Percentiles rank a stretch among this genome's conserved stretches.
phyloP scores from a whole-genome alignment of 768 basidiomycete species.

The Amanita rimosa region DNA sequence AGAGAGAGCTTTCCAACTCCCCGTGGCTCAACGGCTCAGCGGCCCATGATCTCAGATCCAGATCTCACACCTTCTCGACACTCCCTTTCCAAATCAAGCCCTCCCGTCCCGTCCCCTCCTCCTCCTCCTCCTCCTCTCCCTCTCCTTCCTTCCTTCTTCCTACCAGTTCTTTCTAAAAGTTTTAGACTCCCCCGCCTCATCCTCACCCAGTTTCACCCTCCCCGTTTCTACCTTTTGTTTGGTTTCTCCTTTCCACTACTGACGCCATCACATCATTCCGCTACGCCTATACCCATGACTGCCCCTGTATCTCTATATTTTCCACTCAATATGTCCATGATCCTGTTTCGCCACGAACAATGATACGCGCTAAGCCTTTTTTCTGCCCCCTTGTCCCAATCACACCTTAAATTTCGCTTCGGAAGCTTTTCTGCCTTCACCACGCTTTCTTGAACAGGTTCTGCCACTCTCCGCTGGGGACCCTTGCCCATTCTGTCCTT shows the following conservation, averaged over 20 bases:
- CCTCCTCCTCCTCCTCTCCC: conserved; percentile 13
- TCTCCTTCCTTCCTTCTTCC: conserved; percentile 12
- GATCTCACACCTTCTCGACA: conserved; percentile 8
- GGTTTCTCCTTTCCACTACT: conserved; percentile 24
- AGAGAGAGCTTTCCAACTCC: conserved; percentile 1
- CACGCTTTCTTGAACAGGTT: no score
- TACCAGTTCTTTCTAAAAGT: conserved; percentile 7
- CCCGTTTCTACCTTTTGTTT: conserved; percentile 10
- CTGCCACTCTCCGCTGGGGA: no score
- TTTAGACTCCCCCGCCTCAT: no score
- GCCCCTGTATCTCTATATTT: conserved; percentile 5
- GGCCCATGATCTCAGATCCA: conserved; percentile 7
- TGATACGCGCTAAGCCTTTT: not conserved
- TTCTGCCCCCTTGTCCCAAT: not conserved
- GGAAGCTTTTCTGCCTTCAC: not conserved
- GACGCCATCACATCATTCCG: conserved; percentile 6
- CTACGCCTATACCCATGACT: conserved; percentile 3
- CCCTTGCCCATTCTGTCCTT: no score
- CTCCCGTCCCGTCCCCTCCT: conserved; percentile 13
- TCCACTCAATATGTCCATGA: not conserved
- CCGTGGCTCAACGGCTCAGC: conserved; percentile 5
- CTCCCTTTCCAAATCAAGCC: conserved; percentile 7
- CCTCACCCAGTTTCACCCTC: not conserved
- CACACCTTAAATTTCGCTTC: not conserved
- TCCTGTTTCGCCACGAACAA: not conserved